Conservation (phyloP, 371 early-diverging fungal species). For the Mucor piriformis region DNA sequence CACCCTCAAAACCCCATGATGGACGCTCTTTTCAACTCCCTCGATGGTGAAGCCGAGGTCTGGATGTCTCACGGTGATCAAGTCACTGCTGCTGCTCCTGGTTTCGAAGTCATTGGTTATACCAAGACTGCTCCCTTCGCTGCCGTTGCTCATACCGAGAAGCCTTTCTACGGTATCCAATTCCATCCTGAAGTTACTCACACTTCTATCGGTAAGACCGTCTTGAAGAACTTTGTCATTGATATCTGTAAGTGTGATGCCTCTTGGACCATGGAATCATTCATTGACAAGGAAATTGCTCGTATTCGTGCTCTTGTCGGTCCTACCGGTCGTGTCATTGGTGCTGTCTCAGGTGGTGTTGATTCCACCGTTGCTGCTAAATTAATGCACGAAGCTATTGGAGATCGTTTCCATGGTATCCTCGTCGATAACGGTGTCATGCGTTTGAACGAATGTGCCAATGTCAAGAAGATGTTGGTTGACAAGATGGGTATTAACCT, state of each 20-base stretch:
- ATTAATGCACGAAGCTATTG: conserved; percentile 96
- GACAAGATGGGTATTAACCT: conserved; percentile 94
- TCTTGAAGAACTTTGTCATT: conserved; percentile 92
- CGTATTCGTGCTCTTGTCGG: conserved; percentile 92
- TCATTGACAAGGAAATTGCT: conserved; percentile 95
- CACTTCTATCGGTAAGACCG: conserved; percentile 81
- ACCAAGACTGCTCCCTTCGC: conserved; percentile 90
- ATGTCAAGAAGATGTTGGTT: conserved; percentile 80
- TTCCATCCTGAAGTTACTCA: conserved; percentile 99
- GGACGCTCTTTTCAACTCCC: conserved; percentile 77
- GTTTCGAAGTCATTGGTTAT: conserved; percentile 83
- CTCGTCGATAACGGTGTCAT: conserved; percentile 98
- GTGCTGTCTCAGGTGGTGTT: conserved; percentile 97
- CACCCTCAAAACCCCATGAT: conserved; percentile 65
- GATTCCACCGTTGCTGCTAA: conserved; percentile 96
- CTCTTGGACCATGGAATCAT: conserved; percentile 95
- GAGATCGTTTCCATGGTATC: conserved; percentile 97
- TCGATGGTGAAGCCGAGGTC: conserved; percentile 73
- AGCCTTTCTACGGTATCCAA: conserved; percentile 91
- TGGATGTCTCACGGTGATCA: conserved; percentile 99
- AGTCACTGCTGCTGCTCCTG: conserved; percentile 77
- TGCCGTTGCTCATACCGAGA: conserved; percentile 81
- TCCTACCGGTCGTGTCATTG: conserved; percentile 90
- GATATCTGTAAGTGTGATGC: conserved; percentile 82
- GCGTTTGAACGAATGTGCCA: conserved; percentile 93